A percentile compares a stretch with the other conserved stretches of the same genome.
Evolutionary conservation across 1,139 yeast species (phyloP).

Genomic region (Yamadazyma friedrichii): DNA sequence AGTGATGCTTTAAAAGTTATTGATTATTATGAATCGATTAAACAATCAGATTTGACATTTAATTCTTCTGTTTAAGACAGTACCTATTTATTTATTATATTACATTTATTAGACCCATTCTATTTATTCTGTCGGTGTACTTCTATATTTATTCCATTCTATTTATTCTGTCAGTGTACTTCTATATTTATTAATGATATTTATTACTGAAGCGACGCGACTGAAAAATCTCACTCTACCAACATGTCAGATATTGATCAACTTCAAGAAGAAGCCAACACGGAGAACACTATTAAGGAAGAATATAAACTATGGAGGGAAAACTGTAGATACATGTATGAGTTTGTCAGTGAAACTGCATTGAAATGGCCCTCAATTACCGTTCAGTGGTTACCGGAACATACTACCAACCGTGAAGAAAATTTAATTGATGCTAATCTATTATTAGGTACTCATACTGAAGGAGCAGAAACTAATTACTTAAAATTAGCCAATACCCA

Average conservation of each 20-base stretch:
- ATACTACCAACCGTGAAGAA: conserved; percentile 21
- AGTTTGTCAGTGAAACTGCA: conserved; percentile 76
- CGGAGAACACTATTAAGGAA: conserved; percentile 53
- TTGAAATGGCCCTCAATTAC: conserved; percentile 80
- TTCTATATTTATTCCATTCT: too few species aligned
- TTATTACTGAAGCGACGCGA: conserved; percentile 3
- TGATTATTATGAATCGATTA: conserved; percentile 32
- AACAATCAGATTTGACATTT: not conserved
- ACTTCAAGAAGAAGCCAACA: conserved; percentile 21
- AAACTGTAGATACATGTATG: conserved; percentile 77
- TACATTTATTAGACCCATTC: not conserved
- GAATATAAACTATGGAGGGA: conserved; percentile 79
- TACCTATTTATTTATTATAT: not conserved
- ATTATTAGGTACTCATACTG: conserved; percentile 83
- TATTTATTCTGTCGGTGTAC: too few species aligned
- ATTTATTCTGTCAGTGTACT: too few species aligned
- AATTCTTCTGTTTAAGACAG: not conserved
- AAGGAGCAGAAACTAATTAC: conserved; percentile 75
- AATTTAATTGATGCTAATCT: conserved; percentile 46
- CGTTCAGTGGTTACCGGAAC: conserved; percentile 70
- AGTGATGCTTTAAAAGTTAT: conserved; percentile 43
- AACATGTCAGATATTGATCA: conserved; percentile 9
- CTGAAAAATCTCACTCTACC: not conserved
- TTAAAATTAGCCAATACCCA: conserved; percentile 74
- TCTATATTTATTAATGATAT: too few species aligned